phyloP scores from a whole-genome alignment of 176 grass and related monocot genomes.

The Musa beccarii region DNA sequence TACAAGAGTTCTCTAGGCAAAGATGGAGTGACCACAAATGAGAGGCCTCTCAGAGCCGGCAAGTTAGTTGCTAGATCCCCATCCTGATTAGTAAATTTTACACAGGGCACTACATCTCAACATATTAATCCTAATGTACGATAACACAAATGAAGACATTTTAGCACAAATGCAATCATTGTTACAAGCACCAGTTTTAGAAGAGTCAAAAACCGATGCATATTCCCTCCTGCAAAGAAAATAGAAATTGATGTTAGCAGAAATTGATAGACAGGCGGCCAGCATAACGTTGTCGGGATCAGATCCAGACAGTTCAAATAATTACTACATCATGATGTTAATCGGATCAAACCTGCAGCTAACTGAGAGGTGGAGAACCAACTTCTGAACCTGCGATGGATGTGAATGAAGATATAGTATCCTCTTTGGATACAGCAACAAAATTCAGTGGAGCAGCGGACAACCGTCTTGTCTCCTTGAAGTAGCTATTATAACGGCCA shows the following conservation, averaged over 20 bases:
- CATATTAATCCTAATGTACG: not conserved
- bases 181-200: not conserved
- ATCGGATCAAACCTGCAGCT: not conserved
- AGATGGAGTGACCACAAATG: not conserved
- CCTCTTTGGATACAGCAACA: conserved; percentile 49
- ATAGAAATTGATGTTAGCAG: not conserved
- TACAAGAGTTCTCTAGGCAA: not conserved
- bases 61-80: conserved; percentile 18
- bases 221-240: conserved; percentile 1
- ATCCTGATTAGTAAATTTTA: conserved; percentile 6
- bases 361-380: conserved; percentile 42
- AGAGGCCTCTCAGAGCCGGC: not conserved
- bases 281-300: no score
- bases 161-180: not conserved
- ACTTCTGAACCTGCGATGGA: conserved; percentile 69
- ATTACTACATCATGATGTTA: not conserved
- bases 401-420: conserved; percentile 75
- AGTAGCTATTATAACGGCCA: conserved; percentile 57
- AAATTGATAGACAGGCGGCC: not conserved
- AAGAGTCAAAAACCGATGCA: not conserved
- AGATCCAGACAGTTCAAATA: not conserved
- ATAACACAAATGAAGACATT: not conserved
- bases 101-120: not conserved
- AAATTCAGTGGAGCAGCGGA: conserved; percentile 46
- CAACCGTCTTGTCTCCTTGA: conserved; percentile 46